Percentiles rank a stretch among this genome's conserved stretches.
These are phyloP conservation scores for Chlamydomonas schloesseri DNA, from an alignment of 139 green algal genomes.

Conservation along the genomic window DNA sequence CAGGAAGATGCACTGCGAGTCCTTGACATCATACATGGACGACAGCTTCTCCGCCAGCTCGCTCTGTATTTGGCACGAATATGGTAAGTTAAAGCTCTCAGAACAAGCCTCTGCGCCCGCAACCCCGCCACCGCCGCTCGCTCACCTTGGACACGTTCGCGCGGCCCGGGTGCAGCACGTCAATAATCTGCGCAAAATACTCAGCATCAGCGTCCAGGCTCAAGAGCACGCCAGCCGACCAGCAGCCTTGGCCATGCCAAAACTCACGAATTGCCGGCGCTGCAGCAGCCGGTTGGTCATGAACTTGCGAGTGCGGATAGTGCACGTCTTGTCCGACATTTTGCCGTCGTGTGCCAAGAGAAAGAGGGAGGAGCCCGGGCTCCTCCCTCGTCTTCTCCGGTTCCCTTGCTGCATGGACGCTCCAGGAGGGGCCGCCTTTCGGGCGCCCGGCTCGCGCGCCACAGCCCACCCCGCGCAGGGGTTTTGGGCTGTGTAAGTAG, in stretches of 20 bases:
- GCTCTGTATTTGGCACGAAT: constrained; percentile 49
- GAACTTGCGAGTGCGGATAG: constrained; percentile 96
- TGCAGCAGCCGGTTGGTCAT: constrained; percentile 96
- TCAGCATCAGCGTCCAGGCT: not conserved
- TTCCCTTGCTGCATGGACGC: too few species aligned
- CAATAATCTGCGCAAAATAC: constrained; percentile 84
- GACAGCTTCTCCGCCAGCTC: constrained; percentile 97
- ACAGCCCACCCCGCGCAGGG: too few species aligned
- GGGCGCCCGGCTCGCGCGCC: too few species aligned
- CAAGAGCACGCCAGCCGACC: too few species aligned
- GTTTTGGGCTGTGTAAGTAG: too few species aligned
- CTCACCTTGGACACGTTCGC: constrained; percentile 97
- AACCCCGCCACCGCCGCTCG: not conserved
- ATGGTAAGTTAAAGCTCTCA: not conserved
- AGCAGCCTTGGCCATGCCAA: too few species aligned
- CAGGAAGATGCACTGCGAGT: constrained; percentile 89
- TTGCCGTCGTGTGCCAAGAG: constrained; percentile 22
- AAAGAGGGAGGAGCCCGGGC: too few species aligned
- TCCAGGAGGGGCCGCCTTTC: too few species aligned
- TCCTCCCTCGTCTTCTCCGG: too few species aligned
- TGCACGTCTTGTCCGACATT: constrained; percentile 95
- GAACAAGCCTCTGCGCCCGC: not conserved
- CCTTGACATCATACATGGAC: constrained; percentile 96
- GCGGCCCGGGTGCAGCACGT: constrained; percentile 97
- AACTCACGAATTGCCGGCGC: constrained; percentile 93